Evolutionary conservation across 2,329 filamentous ascomycete species (phyloP).

Genomic region (Diaporthe citriasiana): DNA sequence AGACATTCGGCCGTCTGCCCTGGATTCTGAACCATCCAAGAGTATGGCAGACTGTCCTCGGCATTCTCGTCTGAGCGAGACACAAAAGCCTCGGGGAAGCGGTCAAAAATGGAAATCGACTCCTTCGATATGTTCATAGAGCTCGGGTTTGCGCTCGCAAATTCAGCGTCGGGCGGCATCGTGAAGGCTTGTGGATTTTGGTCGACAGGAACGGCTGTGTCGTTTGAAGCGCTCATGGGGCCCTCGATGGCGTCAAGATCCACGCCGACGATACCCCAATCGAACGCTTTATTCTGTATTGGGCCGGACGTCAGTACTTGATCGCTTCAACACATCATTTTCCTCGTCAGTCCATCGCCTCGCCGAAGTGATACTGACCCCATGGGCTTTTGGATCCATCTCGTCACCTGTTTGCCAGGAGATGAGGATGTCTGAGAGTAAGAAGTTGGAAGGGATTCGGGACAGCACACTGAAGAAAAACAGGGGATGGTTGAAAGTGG

Average conservation of each 20-base stretch:
- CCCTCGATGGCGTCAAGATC: slow-evolving; percentile 1
- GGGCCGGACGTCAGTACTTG: neutral
- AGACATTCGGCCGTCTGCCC: neutral
- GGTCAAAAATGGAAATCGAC: neutral
- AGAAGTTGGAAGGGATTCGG: too few relatives aligned
- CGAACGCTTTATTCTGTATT: neutral
- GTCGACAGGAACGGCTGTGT: neutral
- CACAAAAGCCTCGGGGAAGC: slow-evolving; percentile 3
- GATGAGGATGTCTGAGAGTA: neutral
- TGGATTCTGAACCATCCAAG: slow-evolving; percentile 33
- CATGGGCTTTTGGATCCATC: neutral
- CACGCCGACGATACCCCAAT: neutral
- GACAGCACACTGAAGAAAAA: too few relatives aligned
- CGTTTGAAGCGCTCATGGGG: neutral
- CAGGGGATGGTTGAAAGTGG: neutral
- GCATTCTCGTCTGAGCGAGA: neutral
- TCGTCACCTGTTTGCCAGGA: too few relatives aligned
- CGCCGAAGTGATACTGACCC: neutral
- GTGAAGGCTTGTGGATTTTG: neutral
- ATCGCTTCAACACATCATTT: too few relatives aligned
- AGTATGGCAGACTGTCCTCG: neutral
- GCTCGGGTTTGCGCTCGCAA: neutral
- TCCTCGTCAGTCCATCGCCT: neutral
- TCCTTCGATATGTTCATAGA: neutral
- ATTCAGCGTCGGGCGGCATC: neutral